Conservation (phyloP, 1,284 basidiomycete species). For the Ceratobasidium sp. region DNA sequence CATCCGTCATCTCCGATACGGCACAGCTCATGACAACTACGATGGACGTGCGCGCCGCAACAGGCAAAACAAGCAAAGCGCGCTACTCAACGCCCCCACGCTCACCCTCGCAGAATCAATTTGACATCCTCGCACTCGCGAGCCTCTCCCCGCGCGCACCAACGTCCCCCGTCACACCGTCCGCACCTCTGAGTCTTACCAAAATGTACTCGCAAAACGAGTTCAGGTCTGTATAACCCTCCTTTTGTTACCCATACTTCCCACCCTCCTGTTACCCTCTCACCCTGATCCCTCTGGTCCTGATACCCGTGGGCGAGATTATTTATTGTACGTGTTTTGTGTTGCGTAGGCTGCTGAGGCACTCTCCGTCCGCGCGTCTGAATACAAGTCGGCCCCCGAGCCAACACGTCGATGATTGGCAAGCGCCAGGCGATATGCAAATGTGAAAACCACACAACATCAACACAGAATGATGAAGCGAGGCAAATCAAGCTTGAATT, state of each 20-base stretch:
- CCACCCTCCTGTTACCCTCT: background rate
- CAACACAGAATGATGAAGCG: background rate
- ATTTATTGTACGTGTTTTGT: slow-evolving; percentile 12
- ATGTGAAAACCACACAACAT: background rate
- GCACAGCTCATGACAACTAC: background rate
- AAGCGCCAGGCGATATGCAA: slow-evolving; percentile 15
- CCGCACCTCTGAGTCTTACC: slow-evolving; percentile 31
- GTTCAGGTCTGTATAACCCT: slow-evolving; percentile 40
- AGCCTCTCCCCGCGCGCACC: slow-evolving; percentile 29
- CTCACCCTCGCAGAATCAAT: background rate
- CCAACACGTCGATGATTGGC: slow-evolving; percentile 42
- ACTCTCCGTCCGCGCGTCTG: slow-evolving; percentile 37
- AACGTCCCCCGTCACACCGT: slow-evolving; percentile 24
- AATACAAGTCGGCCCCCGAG: slow-evolving; percentile 43
- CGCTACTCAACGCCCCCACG: slow-evolving; percentile 18
- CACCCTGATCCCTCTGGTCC: background rate
- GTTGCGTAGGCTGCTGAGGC: slow-evolving; percentile 26
- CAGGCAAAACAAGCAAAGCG: background rate
- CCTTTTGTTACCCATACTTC: background rate
- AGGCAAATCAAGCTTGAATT: slow-evolving; percentile 17
- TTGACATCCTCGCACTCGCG: slow-evolving; percentile 31
- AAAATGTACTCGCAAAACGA: slow-evolving; percentile 44
- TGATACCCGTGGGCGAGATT: slow-evolving; percentile 7
- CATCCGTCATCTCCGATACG: background rate
- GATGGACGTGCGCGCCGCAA: slow-evolving; percentile 10